Evolutionary conservation across 768 basidiomycete species (phyloP).

Genomic region (Kwoniella dendrophila): DNA sequence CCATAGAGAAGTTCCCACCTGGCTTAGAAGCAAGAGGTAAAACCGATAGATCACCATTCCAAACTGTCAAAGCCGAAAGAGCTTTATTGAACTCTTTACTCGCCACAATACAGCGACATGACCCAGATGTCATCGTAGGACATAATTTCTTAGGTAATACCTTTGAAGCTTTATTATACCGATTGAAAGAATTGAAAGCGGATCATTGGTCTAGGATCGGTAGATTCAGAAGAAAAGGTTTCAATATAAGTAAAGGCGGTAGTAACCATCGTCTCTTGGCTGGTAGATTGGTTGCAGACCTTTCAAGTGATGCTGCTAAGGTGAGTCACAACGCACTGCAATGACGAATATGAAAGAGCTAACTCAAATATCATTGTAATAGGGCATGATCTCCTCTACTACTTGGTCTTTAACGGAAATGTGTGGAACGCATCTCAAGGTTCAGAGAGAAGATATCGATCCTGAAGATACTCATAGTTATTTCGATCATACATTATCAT

Average conservation of each 20-base stretch:
- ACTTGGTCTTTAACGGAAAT: slow-evolving; percentile 99
- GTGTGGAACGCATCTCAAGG: slow-evolving; percentile 84
- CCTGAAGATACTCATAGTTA: slow-evolving; percentile 90
- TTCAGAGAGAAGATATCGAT: slow-evolving; percentile 88
- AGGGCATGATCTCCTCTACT: slow-evolving; percentile 96
- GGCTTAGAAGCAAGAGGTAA: slow-evolving; percentile 75
- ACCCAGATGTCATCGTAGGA: slow-evolving; percentile 92
- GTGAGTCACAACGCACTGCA: slow-evolving; percentile 60
- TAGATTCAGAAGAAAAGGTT: slow-evolving; percentile 77
- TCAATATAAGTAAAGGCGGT: slow-evolving; percentile 61
- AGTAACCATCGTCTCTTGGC: slow-evolving; percentile 75
- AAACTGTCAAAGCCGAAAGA: slow-evolving; percentile 76
- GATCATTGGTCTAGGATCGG: slow-evolving; percentile 95
- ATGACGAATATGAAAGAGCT: neutral
- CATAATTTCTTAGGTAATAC: slow-evolving; percentile 91
- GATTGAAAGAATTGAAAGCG: slow-evolving; percentile 85
- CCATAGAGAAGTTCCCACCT: slow-evolving; percentile 80
- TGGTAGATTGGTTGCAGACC: slow-evolving; percentile 85
- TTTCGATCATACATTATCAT: slow-evolving; percentile 78
- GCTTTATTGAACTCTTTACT: slow-evolving; percentile 81
- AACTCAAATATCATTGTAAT: slow-evolving; percentile 3
- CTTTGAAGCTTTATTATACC: slow-evolving; percentile 84
- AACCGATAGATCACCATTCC: slow-evolving; percentile 66
- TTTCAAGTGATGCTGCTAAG: slow-evolving; percentile 92
- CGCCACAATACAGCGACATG: slow-evolving; percentile 79